A percentile compares a stretch with the other conserved stretches of the same genome.
phyloP scores from a whole-genome alignment of 2,329 filamentous ascomycete species.

The Aspergillus terreus region DNA sequence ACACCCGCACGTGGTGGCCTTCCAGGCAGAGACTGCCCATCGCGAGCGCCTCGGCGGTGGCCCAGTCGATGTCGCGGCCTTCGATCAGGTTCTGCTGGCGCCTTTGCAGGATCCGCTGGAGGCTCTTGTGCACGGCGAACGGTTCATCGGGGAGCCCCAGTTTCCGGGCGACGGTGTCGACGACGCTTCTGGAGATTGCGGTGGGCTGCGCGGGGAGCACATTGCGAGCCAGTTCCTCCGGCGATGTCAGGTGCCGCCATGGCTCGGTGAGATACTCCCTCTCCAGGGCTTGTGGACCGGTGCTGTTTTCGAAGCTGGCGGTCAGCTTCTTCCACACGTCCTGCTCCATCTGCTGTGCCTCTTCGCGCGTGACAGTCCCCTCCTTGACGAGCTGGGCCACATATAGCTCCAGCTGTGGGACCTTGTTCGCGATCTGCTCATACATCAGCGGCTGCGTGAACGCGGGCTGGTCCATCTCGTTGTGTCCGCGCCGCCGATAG shows the following conservation, averaged over 20 bases:
- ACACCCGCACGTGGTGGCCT: constrained; percentile 94
- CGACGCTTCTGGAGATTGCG: constrained; percentile 55
- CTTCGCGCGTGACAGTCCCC: constrained; percentile 92
- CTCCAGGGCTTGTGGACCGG: constrained; percentile 90
- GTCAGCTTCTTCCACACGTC: constrained; percentile 99
- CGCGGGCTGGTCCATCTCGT: constrained; percentile 97
- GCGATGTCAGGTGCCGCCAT: constrained; percentile 99
- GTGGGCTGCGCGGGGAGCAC: constrained; percentile 73
- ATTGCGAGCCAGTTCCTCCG: constrained; percentile 92
- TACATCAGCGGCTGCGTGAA: constrained; percentile 99
- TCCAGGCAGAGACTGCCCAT: constrained; percentile 89
- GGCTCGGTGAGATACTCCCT: constrained; percentile 98
- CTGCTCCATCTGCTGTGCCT: constrained; percentile 97
- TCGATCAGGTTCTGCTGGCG: constrained; percentile 88
- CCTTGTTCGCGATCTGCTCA: constrained; percentile 87
- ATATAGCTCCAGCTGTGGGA: constrained; percentile 78
- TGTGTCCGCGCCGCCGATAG: constrained; percentile 98
- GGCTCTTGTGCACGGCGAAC: constrained; percentile 87
- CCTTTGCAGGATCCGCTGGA: constrained; percentile 89
- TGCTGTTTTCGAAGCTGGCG: constrained; percentile 94
- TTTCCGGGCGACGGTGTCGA: constrained; percentile 58
- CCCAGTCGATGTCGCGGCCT: constrained; percentile 94
- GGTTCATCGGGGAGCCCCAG: constrained; percentile 59
- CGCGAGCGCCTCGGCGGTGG: constrained; percentile 91
- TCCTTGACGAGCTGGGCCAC: constrained; percentile 85